Evolutionary conservation across 2,329 filamentous ascomycete species (phyloP), one percentile per base, ranked within the genome.

Genomic region (Colletotrichum nymphaeae): DNA sequence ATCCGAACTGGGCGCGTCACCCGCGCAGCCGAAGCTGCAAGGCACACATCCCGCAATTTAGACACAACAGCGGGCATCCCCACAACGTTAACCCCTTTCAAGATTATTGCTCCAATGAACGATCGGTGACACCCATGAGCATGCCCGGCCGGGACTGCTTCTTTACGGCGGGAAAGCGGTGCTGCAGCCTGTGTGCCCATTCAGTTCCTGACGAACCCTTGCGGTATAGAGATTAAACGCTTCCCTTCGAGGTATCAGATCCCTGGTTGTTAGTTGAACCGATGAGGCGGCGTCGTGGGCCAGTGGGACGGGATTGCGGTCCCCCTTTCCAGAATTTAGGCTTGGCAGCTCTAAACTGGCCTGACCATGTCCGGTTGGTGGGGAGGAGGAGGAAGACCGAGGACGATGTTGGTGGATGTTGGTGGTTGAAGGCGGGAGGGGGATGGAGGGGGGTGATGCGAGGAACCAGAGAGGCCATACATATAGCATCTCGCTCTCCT

Each of bases 31-130:
- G 28, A 56, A 28, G 58, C 66, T 73, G 70, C 70, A 73, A 69
- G 70, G 69, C 55, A 69, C 66, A 26, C 60, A 69, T 73, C 70
- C 70, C 66, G 70, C 70, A 73, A 73, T 73, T 56, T 69, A 73
- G 66, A 73, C 66, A 73, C 55, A 64, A 73, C 70, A 69, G 24
- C 66, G 66, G 60, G 55, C 60, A 56, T 62, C 66, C 46, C 70
- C 70, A 70, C 59, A 73, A 26, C 46, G 30, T 60, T 22, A 26
- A 60, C 70, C 70, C 70, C 60, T 73, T 72, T 65, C 19, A 12
- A 60, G 70, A 70, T 70, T 69, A 60, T 69, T 73, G 53, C 66
- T 73, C 66, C 70, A 69, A 73, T 65, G 30, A 64, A 56, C 30
- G 37, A n/a, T 22, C 42, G 42, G 37, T 37, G 37, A 32, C 56